Conservation (phyloP, 23 red algal species). For the Gracilaria domingensis region DNA sequence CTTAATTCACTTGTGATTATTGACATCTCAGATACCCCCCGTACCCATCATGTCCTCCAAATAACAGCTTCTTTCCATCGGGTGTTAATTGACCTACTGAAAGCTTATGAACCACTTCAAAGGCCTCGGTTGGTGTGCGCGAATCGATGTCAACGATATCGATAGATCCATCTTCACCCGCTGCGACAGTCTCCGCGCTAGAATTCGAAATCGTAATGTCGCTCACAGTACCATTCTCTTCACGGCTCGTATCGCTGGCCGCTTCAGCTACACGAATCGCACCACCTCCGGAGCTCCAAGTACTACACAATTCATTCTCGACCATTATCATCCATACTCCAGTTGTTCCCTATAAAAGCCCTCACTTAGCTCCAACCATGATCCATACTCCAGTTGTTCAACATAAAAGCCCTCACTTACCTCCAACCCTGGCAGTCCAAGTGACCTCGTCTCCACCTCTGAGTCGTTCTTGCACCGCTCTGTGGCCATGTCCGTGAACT, state of each 20-base stretch:
- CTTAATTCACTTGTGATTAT: not conserved
- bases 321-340: too few species aligned
- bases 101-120: not conserved
- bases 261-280: not conserved
- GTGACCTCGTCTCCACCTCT: too few species aligned
- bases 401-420: too few species aligned
- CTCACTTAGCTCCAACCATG: conserved; percentile 9
- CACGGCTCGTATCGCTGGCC: not conserved
- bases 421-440: too few species aligned
- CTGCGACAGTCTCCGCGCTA: not conserved
- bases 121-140: not conserved
- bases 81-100: conserved; percentile 6
- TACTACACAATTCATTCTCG: conserved; percentile 16
- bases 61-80: conserved; percentile 11
- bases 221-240: not conserved
- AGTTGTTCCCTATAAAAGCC: too few species aligned
- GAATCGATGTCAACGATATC: not conserved
- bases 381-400: too few species aligned
- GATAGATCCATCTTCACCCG: not conserved
- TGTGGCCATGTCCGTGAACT: too few species aligned
- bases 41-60: conserved; percentile 18
- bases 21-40: not conserved
- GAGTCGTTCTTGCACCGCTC: too few species aligned
- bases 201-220: conserved; percentile 3
- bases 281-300: not conserved